These are phyloP conservation scores for Heracleum sosnowskyi DNA, from an alignment of 129 eudicot species.

Conservation along the genomic window DNA sequence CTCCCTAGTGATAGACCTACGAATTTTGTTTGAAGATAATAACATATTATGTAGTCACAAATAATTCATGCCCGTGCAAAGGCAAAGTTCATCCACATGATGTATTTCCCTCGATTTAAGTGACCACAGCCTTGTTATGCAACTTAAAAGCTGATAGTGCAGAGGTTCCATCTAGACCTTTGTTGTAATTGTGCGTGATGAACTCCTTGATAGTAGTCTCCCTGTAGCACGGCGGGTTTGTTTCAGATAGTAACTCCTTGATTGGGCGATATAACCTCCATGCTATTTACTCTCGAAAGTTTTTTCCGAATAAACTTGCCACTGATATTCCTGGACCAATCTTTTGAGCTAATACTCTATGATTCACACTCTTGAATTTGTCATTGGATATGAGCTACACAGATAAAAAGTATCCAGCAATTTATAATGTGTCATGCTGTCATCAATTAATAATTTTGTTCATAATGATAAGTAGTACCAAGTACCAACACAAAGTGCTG, in stretches of 20 bases:
- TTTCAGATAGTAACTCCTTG: slow-evolving; percentile 19
- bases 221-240: background rate
- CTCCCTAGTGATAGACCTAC: too few relatives aligned
- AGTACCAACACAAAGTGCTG: background rate
- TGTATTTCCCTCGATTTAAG: background rate
- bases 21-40: too few relatives aligned
- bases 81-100: too few relatives aligned
- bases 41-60: too few relatives aligned
- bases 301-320: slow-evolving; percentile 14
- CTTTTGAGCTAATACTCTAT: slow-evolving; percentile 14
- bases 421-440: background rate
- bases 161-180: slow-evolving; percentile 18
- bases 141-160: slow-evolving; percentile 7
- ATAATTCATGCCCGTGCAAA: too few relatives aligned
- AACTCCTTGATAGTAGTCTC: slow-evolving; percentile 9
- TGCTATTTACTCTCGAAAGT: slow-evolving; percentile 6
- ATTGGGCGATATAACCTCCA: slow-evolving; percentile 12
- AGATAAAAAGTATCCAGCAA: background rate
- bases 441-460: background rate
- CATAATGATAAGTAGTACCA: background rate
- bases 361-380: slow-evolving; percentile 13
- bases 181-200: slow-evolving; percentile 14
- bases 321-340: slow-evolving; percentile 13
- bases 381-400: slow-evolving; percentile 18
- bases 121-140: background rate